phyloP scores from a whole-genome alignment of 108 stramenopile species.

The Nitzschia sp. region DNA sequence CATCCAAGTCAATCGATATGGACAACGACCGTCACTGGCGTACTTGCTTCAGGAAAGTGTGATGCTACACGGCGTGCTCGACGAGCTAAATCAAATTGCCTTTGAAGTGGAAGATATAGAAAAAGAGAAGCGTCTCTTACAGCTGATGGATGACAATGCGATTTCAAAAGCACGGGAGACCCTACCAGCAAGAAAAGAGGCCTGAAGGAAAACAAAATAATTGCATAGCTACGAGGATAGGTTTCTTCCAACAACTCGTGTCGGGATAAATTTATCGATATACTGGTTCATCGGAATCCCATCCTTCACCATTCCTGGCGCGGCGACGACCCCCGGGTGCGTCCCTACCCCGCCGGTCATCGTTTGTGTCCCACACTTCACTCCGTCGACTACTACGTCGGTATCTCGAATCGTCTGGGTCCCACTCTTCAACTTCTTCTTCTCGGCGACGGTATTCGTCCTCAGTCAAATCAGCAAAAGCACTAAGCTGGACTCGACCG shows the following conservation, averaged over 20 bases:
- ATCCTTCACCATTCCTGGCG: too few species aligned
- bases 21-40: constrained; percentile 59
- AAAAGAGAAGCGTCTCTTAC: constrained; percentile 57
- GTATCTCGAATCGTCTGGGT: neutral
- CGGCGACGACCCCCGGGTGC: too few species aligned
- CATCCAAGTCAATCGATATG: constrained; percentile 56
- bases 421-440: neutral
- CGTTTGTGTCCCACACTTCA: too few species aligned
- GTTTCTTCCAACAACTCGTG: neutral
- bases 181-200: constrained; percentile 69
- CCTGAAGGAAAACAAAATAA: neutral
- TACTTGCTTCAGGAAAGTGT: constrained; percentile 79
- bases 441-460: neutral
- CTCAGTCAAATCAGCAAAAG: neutral
- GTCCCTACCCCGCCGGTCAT: too few species aligned
- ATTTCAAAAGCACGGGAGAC: constrained; percentile 53
- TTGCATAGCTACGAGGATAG: neutral
- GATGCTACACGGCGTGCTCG: constrained; percentile 69
- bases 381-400: neutral
- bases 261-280: too few species aligned
- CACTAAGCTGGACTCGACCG: neutral
- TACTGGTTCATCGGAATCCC: neutral
- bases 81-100: constrained; percentile 63
- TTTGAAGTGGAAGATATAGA: constrained; percentile 53
- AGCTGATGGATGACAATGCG: constrained; percentile 46